Conservation (phyloP, 371 early-diverging fungal genomes). For the Haplosporangium sp. region DNA sequence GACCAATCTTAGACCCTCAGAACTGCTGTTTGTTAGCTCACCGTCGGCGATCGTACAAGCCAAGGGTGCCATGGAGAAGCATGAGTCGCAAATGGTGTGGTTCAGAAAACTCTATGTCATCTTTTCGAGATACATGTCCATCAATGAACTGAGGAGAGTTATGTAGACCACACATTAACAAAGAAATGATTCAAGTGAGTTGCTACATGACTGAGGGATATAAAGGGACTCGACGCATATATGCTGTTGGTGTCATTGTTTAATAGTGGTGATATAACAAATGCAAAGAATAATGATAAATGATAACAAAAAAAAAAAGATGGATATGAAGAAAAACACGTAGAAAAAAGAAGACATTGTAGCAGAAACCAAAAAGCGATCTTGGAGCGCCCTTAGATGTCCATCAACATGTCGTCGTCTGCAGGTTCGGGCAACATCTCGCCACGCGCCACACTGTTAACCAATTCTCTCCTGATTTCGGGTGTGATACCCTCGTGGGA, state of each 20-base stretch:
- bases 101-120: slow-evolving; percentile 93
- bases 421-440: slow-evolving; percentile 61
- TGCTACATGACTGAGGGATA: no score
- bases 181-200: background rate
- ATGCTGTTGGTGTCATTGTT: no score
- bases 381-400: slow-evolving; percentile 21
- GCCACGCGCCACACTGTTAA: slow-evolving; percentile 71
- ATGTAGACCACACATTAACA: slow-evolving; percentile 18
- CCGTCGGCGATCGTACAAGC: slow-evolving; percentile 56
- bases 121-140: slow-evolving; percentile 95
- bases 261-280: background rate
- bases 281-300: background rate
- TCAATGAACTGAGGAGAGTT: slow-evolving; percentile 72
- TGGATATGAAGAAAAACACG: background rate
- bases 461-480: slow-evolving; percentile 92
- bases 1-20: slow-evolving; percentile 17
- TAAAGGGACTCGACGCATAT: no score
- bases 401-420: slow-evolving; percentile 56
- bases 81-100: slow-evolving; percentile 94
- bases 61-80: slow-evolving; percentile 85
- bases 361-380: background rate
- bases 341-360: background rate
- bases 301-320: slow-evolving; percentile 4
- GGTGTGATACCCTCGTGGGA: slow-evolving; percentile 87
- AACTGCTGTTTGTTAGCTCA: slow-evolving; percentile 65